Conservation (phyloP, 805 yeast species). For the Cyberlindnera americana region DNA sequence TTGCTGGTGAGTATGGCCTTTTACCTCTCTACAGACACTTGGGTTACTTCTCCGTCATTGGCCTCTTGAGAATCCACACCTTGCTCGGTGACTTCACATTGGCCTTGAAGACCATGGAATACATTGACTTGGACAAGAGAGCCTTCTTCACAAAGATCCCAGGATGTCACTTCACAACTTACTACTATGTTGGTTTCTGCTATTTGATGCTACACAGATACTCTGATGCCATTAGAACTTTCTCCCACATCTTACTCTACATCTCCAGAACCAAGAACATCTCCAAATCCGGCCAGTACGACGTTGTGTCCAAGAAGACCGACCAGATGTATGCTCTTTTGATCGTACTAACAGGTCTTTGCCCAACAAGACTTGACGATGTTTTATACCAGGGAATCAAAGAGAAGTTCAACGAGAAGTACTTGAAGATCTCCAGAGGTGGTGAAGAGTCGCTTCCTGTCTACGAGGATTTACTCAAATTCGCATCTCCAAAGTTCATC, state of each 20-base stretch:
- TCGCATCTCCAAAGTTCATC: conserved; percentile 48
- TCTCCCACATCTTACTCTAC: conserved; percentile 44
- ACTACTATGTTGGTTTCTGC: conserved; percentile 49
- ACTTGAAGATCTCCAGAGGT: conserved; percentile 38
- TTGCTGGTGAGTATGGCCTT: conserved; percentile 43
- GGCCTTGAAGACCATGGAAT: conserved; percentile 46
- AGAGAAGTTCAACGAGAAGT: conserved; percentile 46
- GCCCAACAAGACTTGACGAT: conserved; percentile 47
- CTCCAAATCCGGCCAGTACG: conserved; percentile 42
- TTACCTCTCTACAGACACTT: conserved; percentile 41
- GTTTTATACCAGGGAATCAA: conserved; percentile 39
- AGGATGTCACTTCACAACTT: conserved; percentile 47
- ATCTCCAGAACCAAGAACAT: conserved; percentile 43
- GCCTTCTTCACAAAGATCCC: conserved; percentile 46
- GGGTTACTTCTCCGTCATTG: conserved; percentile 47
- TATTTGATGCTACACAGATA: conserved; percentile 48
- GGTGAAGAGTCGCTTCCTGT: conserved; percentile 38
- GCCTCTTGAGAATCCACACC: conserved; percentile 47
- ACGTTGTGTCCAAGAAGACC: conserved; percentile 42
- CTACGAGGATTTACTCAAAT: conserved; percentile 44
- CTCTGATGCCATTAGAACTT: conserved; percentile 46
- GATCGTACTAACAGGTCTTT: conserved; percentile 42
- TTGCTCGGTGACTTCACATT: conserved; percentile 46
- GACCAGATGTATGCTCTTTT: conserved; percentile 50
- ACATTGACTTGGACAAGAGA: conserved; percentile 43